phyloP scores from a whole-genome alignment of 1,284 basidiomycete species.

The Ustilago curta region DNA sequence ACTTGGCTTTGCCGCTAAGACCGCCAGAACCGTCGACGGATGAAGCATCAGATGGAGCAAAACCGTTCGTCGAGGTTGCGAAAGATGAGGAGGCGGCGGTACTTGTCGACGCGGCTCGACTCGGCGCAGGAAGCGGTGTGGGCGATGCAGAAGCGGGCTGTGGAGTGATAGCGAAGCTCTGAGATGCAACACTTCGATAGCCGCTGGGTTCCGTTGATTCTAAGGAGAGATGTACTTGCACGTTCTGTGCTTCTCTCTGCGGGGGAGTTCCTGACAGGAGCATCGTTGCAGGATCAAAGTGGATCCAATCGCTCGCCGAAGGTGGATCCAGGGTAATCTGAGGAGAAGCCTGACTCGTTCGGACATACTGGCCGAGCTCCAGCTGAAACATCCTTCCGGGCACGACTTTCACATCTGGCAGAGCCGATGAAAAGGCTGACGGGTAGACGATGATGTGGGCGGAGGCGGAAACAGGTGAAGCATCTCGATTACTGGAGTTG shows the following conservation, averaged over 20 bases:
- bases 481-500: constrained; percentile 10
- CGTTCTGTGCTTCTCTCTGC: constrained; percentile 9
- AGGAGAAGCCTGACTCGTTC: constrained; percentile 11
- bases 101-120: neutral
- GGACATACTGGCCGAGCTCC: constrained; percentile 38
- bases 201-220: constrained; percentile 3
- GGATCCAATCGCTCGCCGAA: constrained; percentile 69
- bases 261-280: constrained; percentile 67
- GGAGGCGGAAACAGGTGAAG: constrained; percentile 26
- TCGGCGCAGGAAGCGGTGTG: constrained; percentile 23
- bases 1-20: constrained; percentile 42
- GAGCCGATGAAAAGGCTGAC: constrained; percentile 29
- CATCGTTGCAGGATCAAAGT: constrained; percentile 67
- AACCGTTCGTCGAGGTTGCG: constrained; percentile 16
- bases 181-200: constrained; percentile 15
- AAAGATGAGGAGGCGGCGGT: constrained; percentile 3
- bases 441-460: constrained; percentile 61
- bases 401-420: constrained; percentile 33
- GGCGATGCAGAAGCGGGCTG: constrained; percentile 10
- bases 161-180: constrained; percentile 24
- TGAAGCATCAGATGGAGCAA: constrained; percentile 13
- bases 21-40: constrained; percentile 20
- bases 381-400: constrained; percentile 41
- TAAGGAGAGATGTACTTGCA: constrained; percentile 27
- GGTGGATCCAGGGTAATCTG: constrained; percentile 25